A percentile compares a stretch with the other conserved stretches of the same genome.
Conservation (phyloP, 805 yeast genomes). For the Saturnispora mendoncae region DNA sequence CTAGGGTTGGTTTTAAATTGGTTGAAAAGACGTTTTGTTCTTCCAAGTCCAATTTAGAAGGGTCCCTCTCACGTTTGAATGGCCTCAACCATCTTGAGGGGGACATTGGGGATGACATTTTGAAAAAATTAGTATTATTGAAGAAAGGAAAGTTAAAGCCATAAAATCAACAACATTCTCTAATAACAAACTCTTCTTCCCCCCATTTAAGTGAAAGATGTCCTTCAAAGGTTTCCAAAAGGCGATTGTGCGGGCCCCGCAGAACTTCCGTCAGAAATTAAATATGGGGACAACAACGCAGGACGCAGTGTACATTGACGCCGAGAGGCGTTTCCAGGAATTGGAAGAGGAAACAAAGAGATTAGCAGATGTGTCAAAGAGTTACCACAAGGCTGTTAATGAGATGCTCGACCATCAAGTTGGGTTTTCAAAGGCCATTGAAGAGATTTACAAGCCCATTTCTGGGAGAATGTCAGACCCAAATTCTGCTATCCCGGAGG, state of each 20-base stretch:
- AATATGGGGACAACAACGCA: conserved; percentile 74
- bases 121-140: not conserved
- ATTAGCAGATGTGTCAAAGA: conserved; percentile 78
- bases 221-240: conserved; percentile 84
- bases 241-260: conserved; percentile 82
- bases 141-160: not conserved
- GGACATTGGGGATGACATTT: conserved; percentile 3
- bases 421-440: conserved; percentile 91
- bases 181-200: too few relatives aligned
- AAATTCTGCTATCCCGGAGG: conserved; percentile 75
- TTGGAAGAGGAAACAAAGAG: conserved; percentile 84
- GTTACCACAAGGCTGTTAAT: conserved; percentile 85
- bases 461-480: conserved; percentile 91
- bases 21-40: conserved; percentile 20
- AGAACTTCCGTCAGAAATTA: conserved; percentile 78
- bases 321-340: conserved; percentile 92
- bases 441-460: conserved; percentile 92
- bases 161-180: not conserved
- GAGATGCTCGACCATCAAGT: conserved; percentile 91
- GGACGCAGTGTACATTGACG: conserved; percentile 89
- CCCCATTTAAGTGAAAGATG: conserved; percentile 34
- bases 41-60: not conserved
- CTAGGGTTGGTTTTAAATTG: conserved; percentile 30
- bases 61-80: conserved; percentile 5
- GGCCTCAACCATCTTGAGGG: conserved; percentile 8